These are phyloP conservation scores for Cenchrus purpureus DNA, from an alignment of 176 grass and related monocot species.

Conservation along the genomic window DNA sequence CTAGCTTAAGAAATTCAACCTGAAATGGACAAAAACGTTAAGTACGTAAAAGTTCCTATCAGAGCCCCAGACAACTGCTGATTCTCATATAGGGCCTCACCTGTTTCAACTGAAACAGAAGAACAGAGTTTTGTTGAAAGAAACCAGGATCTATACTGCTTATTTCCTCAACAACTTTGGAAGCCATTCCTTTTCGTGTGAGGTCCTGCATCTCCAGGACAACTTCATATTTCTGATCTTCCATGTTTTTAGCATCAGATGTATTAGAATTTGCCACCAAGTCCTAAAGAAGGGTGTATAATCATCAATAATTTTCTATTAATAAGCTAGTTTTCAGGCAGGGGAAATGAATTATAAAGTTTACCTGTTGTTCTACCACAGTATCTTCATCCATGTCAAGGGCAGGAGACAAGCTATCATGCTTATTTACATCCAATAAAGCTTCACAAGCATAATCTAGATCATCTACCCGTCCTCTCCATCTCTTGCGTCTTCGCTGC, in stretches of 20 bases:
- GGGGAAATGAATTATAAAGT: slow-evolving; percentile 44
- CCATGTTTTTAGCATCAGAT: slow-evolving; percentile 37
- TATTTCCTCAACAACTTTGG: slow-evolving; percentile 97
- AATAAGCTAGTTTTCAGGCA: background rate
- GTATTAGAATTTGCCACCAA: slow-evolving; percentile 31
- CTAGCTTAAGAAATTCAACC: slow-evolving; percentile 95
- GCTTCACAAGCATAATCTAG: slow-evolving; percentile 46
- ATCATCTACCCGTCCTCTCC: slow-evolving; percentile 81
- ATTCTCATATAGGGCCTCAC: slow-evolving; percentile 45
- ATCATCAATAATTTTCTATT: slow-evolving; percentile 23
- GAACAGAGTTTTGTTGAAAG: slow-evolving; percentile 75
- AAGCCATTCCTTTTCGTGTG: slow-evolving; percentile 77
- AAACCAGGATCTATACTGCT: slow-evolving; percentile 86
- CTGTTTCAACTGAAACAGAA: slow-evolving; percentile 99
- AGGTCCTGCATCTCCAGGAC: slow-evolving; percentile 88
- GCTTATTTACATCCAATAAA: slow-evolving; percentile 48
- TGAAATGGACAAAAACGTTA: slow-evolving; percentile 37
- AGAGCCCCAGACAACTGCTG: background rate
- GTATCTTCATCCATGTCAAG: slow-evolving; percentile 47
- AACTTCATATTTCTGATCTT: slow-evolving; percentile 78
- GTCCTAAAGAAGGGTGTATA: slow-evolving; percentile 49
- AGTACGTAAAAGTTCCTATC: slow-evolving; percentile 15
- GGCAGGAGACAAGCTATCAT: slow-evolving; percentile 26
- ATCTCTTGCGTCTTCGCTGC: slow-evolving; percentile 81
- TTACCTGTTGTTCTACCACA: slow-evolving; percentile 50